Evolutionary conservation across 108 stramenopile genomes (phyloP).

Genomic region (Nitzschia putrida): DNA sequence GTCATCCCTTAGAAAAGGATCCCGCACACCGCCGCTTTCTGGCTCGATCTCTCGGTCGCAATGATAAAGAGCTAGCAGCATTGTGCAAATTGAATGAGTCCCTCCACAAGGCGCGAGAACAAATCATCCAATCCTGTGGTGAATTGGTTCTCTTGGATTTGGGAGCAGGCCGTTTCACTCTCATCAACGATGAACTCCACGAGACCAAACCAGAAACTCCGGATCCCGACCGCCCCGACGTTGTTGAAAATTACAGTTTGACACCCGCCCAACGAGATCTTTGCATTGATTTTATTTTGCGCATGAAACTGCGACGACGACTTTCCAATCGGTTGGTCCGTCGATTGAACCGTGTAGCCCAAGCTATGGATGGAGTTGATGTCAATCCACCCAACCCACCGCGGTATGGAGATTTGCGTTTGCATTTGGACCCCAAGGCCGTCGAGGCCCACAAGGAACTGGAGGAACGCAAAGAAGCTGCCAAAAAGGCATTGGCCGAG

Average conservation of each 20-base stretch:
- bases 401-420: slow-evolving; percentile 54
- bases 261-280: slow-evolving; percentile 36
- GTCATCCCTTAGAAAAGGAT: slow-evolving; percentile 32
- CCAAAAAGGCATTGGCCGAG: slow-evolving; percentile 34
- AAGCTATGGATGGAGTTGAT: slow-evolving; percentile 62
- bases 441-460: slow-evolving; percentile 26
- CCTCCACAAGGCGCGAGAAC: slow-evolving; percentile 34
- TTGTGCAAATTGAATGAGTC: slow-evolving; percentile 39
- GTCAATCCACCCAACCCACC: slow-evolving; percentile 42
- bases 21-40: slow-evolving; percentile 42
- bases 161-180: slow-evolving; percentile 34
- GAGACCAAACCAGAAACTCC: not conserved
- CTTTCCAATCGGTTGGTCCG: slow-evolving; percentile 70
- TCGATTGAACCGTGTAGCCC: slow-evolving; percentile 66
- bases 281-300: slow-evolving; percentile 59
- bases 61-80: slow-evolving; percentile 50
- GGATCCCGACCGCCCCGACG: not conserved
- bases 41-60: slow-evolving; percentile 52
- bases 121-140: slow-evolving; percentile 33
- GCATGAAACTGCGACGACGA: slow-evolving; percentile 71
- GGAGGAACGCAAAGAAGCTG: slow-evolving; percentile 39
- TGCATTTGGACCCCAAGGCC: slow-evolving; percentile 36
- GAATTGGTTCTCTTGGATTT: slow-evolving; percentile 49
- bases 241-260: slow-evolving; percentile 2
- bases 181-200: slow-evolving; percentile 41